phyloP scores from a whole-genome alignment of 2,329 filamentous ascomycete genomes.

The Neofusicoccum parvum region DNA sequence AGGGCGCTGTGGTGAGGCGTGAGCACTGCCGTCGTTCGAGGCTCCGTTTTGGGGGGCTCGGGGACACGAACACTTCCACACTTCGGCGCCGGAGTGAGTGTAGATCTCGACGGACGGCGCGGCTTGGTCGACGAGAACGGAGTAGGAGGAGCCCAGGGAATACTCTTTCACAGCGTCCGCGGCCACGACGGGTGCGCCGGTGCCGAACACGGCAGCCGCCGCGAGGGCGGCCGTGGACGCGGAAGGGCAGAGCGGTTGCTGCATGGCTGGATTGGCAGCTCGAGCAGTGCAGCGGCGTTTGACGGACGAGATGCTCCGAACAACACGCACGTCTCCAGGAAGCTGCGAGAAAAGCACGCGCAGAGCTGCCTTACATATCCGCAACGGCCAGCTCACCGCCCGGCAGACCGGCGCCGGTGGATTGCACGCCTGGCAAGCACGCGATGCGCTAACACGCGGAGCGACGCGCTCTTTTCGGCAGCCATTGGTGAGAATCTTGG shows the following conservation, averaged over 20 bases:
- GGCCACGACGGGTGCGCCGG: not conserved
- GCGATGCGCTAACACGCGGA: not conserved
- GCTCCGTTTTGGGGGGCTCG: not conserved
- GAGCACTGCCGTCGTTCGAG: not conserved
- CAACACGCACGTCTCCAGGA: not conserved
- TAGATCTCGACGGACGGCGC: not conserved
- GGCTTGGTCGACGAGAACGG: not conserved
- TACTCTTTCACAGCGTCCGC: not conserved
- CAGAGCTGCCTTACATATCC: conserved; percentile 12
- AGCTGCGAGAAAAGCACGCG: not conserved
- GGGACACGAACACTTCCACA: conserved; percentile 12
- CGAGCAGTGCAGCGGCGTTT: no score
- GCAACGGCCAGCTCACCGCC: no score
- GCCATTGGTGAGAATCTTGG: not conserved
- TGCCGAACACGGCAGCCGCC: conserved; percentile 7
- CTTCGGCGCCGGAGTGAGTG: not conserved
- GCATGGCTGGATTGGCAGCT: not conserved
- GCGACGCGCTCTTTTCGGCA: not conserved
- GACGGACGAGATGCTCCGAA: not conserved
- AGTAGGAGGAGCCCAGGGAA: not conserved
- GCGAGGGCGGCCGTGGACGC: not conserved
- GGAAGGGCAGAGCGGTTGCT: conserved; percentile 11
- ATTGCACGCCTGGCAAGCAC: conserved; percentile 3
- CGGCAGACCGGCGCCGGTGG: no score
- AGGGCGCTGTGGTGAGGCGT: not conserved